phyloP scores from a whole-genome alignment of 2,329 filamentous ascomycete genomes.

The Chaetomiaceae sp. region DNA sequence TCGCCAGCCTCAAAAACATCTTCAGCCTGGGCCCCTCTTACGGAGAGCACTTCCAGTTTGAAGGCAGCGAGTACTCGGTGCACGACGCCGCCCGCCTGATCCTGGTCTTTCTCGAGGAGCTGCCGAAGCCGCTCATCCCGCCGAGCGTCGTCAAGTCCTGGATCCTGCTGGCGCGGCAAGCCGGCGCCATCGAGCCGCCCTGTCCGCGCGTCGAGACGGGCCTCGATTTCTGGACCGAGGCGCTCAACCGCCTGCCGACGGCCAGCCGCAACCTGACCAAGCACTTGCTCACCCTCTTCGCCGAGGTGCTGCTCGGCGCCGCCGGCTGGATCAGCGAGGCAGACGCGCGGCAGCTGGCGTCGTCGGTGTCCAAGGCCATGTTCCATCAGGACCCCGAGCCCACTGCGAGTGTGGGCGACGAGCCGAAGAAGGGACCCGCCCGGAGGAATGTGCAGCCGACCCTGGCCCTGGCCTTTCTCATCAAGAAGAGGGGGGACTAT shows the following conservation, averaged over 20 bases:
- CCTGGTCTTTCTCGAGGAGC: constrained; percentile 21
- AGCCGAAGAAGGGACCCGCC: constrained; percentile 8
- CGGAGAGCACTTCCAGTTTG: constrained; percentile 24
- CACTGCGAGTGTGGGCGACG: no score
- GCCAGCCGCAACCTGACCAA: constrained; percentile 24
- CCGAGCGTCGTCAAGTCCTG: constrained; percentile 20
- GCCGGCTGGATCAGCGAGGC: constrained; percentile 13
- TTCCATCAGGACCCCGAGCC: constrained; percentile 22
- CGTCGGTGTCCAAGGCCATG: constrained; percentile 20
- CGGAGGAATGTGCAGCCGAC: constrained; percentile 22
- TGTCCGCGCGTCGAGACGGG: constrained; percentile 23
- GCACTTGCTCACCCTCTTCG: constrained; percentile 23
- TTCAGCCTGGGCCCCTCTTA: constrained; percentile 21
- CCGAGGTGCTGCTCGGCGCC: constrained; percentile 18
- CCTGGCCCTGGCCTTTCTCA: constrained; percentile 25
- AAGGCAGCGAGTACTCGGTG: constrained; percentile 20
- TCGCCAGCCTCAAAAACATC: constrained; percentile 18
- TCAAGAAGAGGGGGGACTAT: constrained; percentile 25
- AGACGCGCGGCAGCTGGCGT: constrained; percentile 21
- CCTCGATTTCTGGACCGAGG: constrained; percentile 27
- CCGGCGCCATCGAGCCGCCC: constrained; percentile 23
- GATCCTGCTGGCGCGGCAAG: constrained; percentile 24
- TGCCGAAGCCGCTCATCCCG: constrained; percentile 25
- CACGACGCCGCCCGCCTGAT: constrained; percentile 25
- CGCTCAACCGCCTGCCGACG: constrained; percentile 24